Evolutionary conservation across 129 eudicot species (phyloP).

Genomic region (Tagetes patula): DNA sequence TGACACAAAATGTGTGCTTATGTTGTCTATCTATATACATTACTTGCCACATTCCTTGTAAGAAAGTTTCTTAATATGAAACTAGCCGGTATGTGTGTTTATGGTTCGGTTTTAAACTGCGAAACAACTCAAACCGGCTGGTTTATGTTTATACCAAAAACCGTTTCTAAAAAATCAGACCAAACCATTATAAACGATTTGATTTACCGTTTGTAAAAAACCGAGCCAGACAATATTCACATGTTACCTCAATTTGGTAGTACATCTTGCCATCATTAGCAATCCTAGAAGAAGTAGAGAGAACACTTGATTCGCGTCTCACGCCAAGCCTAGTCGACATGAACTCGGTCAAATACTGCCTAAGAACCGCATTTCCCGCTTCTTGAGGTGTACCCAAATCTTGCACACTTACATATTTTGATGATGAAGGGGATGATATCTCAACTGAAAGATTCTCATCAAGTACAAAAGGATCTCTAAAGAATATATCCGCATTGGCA

Average conservation of each 20-base stretch:
- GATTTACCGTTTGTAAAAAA: no score
- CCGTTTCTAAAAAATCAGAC: no score
- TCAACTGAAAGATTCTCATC: slow-evolving; percentile 82
- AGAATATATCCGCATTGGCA: slow-evolving; percentile 94
- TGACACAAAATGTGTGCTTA: neutral
- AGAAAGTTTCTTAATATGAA: no score
- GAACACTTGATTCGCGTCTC: slow-evolving; percentile 73
- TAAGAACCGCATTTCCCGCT: slow-evolving; percentile 72
- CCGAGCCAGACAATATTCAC: no score
- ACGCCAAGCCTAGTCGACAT: slow-evolving; percentile 99
- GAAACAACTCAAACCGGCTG: no score
- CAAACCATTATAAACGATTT: no score
- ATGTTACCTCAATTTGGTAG: slow-evolving; percentile 75
- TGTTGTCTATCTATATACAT: neutral
- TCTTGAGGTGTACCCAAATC: slow-evolving; percentile 92
- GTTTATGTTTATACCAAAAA: no score
- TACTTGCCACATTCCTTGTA: neutral
- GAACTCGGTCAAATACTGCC: slow-evolving; percentile 89
- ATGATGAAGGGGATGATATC: slow-evolving; percentile 93
- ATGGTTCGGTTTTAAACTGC: no score
- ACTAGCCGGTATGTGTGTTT: no score
- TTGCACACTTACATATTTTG: slow-evolving; percentile 65
- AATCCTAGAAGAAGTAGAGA: slow-evolving; percentile 68
- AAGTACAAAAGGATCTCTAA: slow-evolving; percentile 90
- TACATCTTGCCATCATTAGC: slow-evolving; percentile 95